Percentiles rank a stretch among this genome's conserved stretches.
These are phyloP conservation scores for Talaromyces sp. DNA, from an alignment of 2,329 filamentous ascomycete genomes.

Conservation along the genomic window DNA sequence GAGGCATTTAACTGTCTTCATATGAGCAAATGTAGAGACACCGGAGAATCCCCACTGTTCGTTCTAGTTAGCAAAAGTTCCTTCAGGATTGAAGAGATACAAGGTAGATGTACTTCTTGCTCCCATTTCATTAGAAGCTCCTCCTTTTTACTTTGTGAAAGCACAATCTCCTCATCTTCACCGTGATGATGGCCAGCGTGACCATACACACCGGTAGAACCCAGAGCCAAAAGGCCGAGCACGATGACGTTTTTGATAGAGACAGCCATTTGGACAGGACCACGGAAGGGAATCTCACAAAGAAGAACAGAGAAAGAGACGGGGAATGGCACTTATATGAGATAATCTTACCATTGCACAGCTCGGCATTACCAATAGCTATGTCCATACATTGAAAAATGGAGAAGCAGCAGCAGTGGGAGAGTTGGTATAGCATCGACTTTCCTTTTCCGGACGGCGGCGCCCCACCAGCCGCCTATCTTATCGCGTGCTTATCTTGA, in stretches of 20 bases:
- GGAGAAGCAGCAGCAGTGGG: neutral
- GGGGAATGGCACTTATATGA: neutral
- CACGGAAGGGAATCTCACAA: neutral
- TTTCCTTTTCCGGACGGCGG: conserved; percentile 15
- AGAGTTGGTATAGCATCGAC: conserved; percentile 12
- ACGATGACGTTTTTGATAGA: conserved; percentile 20
- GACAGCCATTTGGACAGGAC: conserved; percentile 20
- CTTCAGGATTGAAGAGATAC: neutral
- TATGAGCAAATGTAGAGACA: conserved; percentile 71
- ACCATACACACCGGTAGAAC: conserved; percentile 23
- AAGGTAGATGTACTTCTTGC: conserved; percentile 38
- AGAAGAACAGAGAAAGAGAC: neutral
- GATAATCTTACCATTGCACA: neutral
- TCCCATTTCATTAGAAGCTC: conserved; percentile 48
- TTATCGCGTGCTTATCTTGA: conserved; percentile 7
- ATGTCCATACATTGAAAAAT: neutral
- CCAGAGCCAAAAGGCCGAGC: conserved; percentile 31
- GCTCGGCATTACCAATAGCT: neutral
- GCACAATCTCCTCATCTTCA: conserved; percentile 38
- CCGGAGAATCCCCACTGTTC: conserved; percentile 64
- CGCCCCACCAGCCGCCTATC: neutral
- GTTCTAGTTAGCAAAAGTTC: neutral
- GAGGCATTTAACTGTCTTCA: conserved; percentile 66
- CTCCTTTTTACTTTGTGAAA: conserved; percentile 35
- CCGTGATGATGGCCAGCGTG: conserved; percentile 37